A percentile compares a stretch with the other conserved stretches of the same genome.
phyloP scores from a whole-genome alignment of 495 filamentous ascomycete species.

The Penicillium antarcticum region DNA sequence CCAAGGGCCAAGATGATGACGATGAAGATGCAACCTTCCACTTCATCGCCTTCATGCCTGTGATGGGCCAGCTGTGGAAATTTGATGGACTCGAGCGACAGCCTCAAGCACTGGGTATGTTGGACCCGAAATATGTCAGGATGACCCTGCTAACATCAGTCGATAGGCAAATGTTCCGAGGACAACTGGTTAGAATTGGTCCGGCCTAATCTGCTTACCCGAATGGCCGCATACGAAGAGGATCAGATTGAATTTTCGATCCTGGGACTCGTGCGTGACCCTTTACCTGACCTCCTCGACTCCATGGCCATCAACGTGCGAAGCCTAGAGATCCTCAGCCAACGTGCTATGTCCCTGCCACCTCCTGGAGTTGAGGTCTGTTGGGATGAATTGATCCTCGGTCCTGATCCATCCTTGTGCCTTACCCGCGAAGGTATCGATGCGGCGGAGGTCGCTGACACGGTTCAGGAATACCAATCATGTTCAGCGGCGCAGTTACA shows the following conservation, averaged over 20 bases:
- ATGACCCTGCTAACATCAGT: not conserved
- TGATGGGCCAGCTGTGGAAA: conserved; percentile 74
- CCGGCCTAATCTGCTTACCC: conserved; percentile 42
- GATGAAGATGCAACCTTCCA: conserved; percentile 64
- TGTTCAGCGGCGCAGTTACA: conserved; percentile 25
- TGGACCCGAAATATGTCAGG: not conserved
- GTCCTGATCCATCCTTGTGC: conserved; percentile 29
- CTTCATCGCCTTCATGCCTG: conserved; percentile 86
- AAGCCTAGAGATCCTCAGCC: conserved; percentile 31
- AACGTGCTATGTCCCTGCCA: conserved; percentile 22
- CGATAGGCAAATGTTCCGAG: conserved; percentile 32
- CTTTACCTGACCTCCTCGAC: conserved; percentile 37
- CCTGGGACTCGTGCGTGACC: conserved; percentile 52
- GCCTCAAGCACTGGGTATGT: conserved; percentile 68
- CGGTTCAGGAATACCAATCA: conserved; percentile 14
- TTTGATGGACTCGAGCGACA: conserved; percentile 80
- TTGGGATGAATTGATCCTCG: conserved; percentile 24
- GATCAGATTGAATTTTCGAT: conserved; percentile 58
- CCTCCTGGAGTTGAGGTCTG: not conserved
- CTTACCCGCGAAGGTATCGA: conserved; percentile 35
- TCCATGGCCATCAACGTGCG: conserved; percentile 48
- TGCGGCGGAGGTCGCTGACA: conserved; percentile 16
- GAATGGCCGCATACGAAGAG: conserved; percentile 52
- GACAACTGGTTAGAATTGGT: conserved; percentile 51
- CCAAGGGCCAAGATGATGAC: conserved; percentile 32